phyloP scores from a whole-genome alignment of 352 stramenopile genomes.

The Thalassiosira livingstoniorum region DNA sequence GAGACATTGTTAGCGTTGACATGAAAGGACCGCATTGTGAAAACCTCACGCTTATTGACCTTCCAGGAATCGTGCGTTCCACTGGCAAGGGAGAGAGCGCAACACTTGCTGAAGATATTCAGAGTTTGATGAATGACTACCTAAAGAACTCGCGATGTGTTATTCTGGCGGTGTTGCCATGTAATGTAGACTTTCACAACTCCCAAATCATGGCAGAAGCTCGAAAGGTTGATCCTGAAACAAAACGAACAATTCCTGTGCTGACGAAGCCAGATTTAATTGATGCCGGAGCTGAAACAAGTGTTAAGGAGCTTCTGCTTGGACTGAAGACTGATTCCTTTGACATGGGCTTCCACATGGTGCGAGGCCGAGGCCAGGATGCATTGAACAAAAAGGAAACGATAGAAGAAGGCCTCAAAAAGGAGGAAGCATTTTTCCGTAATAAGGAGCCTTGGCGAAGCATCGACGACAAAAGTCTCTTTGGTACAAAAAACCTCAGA shows the following conservation, averaged over 20 bases:
- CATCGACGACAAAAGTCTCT: slow-evolving; percentile 53
- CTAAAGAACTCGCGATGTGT: slow-evolving; percentile 88
- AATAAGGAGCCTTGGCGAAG: slow-evolving; percentile 65
- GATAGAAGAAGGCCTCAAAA: slow-evolving; percentile 76
- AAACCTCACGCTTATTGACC: slow-evolving; percentile 89
- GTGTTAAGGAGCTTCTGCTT: slow-evolving; percentile 86
- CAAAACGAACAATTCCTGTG: slow-evolving; percentile 88
- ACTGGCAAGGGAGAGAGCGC: slow-evolving; percentile 85
- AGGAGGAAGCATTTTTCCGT: slow-evolving; percentile 84
- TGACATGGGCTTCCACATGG: slow-evolving; percentile 88
- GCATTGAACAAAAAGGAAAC: slow-evolving; percentile 80
- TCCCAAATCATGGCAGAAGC: slow-evolving; percentile 88
- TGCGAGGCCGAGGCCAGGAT: slow-evolving; percentile 87
- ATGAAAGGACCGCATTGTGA: slow-evolving; percentile 82
- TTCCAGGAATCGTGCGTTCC: slow-evolving; percentile 88
- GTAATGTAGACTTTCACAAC: slow-evolving; percentile 91
- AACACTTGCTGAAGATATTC: slow-evolving; percentile 83
- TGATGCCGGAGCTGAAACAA: slow-evolving; percentile 85
- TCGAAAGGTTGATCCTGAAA: slow-evolving; percentile 84
- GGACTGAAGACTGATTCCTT: slow-evolving; percentile 86
- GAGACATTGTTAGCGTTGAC: slow-evolving; percentile 88
- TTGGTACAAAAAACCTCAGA: slow-evolving; percentile 67
- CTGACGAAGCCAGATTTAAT: slow-evolving; percentile 91
- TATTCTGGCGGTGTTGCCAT: slow-evolving; percentile 89
- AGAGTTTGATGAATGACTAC: slow-evolving; percentile 86